These are phyloP conservation scores for Fusarium mangiferae DNA, from an alignment of 2,329 filamentous ascomycete species.

Conservation along the genomic window DNA sequence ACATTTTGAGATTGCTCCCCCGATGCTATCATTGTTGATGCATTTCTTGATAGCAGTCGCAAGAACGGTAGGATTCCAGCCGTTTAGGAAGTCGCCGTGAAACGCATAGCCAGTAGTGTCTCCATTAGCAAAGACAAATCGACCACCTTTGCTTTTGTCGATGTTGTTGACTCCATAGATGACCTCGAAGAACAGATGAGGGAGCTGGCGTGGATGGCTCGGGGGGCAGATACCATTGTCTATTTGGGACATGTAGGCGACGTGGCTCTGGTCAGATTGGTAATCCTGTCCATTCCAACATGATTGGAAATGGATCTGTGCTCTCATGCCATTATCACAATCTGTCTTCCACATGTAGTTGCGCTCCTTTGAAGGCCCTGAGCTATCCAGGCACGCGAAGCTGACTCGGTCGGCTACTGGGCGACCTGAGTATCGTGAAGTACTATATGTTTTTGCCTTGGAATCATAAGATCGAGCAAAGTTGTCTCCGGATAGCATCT, in stretches of 20 bases:
- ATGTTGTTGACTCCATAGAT: slow-evolving; percentile 38
- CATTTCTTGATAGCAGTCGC: slow-evolving; percentile 31
- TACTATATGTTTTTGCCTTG: slow-evolving; percentile 36
- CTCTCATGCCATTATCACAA: slow-evolving; percentile 40
- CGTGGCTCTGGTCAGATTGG: slow-evolving; percentile 36
- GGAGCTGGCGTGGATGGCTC: slow-evolving; percentile 32
- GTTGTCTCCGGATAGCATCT: slow-evolving; percentile 37
- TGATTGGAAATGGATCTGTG: slow-evolving; percentile 39
- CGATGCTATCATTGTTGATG: slow-evolving; percentile 33
- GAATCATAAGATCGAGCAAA: slow-evolving; percentile 25
- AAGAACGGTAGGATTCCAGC: slow-evolving; percentile 32
- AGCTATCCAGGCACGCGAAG: slow-evolving; percentile 40
- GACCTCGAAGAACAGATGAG: slow-evolving; percentile 39
- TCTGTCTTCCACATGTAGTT: slow-evolving; percentile 39
- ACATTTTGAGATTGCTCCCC: slow-evolving; percentile 24
- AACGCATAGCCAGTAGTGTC: slow-evolving; percentile 40
- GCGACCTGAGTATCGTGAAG: slow-evolving; percentile 10
- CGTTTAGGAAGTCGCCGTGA: slow-evolving; percentile 40
- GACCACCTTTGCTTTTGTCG: slow-evolving; percentile 36
- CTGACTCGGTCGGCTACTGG: slow-evolving; percentile 36
- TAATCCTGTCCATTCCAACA: slow-evolving; percentile 41
- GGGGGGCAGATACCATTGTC: slow-evolving; percentile 41
- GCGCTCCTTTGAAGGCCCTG: slow-evolving; percentile 29
- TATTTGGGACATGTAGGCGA: slow-evolving; percentile 39
- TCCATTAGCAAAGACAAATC: slow-evolving; percentile 40